Evolutionary conservation across 164 flowering plant species (phyloP).

Genomic region (Taxillus chinensis): DNA sequence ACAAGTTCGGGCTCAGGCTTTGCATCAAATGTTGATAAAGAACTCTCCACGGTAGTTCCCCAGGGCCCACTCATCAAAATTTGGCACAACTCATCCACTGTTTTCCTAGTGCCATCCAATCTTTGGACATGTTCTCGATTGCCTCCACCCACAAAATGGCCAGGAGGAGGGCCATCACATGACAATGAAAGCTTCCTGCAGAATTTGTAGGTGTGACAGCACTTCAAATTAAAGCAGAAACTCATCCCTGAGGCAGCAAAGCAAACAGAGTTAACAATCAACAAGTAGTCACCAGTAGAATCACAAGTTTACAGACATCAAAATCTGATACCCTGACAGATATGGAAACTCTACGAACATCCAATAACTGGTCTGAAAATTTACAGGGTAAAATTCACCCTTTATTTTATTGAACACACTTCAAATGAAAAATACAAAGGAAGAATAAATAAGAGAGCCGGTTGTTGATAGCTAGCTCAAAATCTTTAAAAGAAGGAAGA

Average conservation of each 20-base stretch:
- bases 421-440: too few relatives aligned
- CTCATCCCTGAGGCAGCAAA: slow-evolving; percentile 25
- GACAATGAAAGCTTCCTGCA: slow-evolving; percentile 24
- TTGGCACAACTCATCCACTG: slow-evolving; percentile 42
- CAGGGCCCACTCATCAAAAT: slow-evolving; percentile 57
- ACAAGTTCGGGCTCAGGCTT: slow-evolving; percentile 40
- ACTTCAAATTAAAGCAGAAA: slow-evolving; percentile 11
- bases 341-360: background rate
- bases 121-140: slow-evolving; percentile 14
- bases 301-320: background rate
- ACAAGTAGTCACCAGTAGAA: background rate
- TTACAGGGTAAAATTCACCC: too few relatives aligned
- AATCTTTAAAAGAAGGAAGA: too few relatives aligned
- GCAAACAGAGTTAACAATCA: background rate
- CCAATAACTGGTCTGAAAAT: too few relatives aligned
- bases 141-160: slow-evolving; percentile 6
- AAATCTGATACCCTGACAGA: background rate
- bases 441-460: too few relatives aligned
- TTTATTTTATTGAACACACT: too few relatives aligned
- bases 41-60: slow-evolving; percentile 53
- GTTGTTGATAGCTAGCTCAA: too few relatives aligned
- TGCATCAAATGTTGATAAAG: slow-evolving; percentile 26
- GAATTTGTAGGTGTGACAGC: slow-evolving; percentile 7
- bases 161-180: slow-evolving; percentile 26
- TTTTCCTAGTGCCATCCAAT: slow-evolving; percentile 20